Evolutionary conservation across 2,329 filamentous ascomycete genomes (phyloP), one percentile per base, ranked within the genome.

Genomic region (Colletotrichum liaoningense): DNA sequence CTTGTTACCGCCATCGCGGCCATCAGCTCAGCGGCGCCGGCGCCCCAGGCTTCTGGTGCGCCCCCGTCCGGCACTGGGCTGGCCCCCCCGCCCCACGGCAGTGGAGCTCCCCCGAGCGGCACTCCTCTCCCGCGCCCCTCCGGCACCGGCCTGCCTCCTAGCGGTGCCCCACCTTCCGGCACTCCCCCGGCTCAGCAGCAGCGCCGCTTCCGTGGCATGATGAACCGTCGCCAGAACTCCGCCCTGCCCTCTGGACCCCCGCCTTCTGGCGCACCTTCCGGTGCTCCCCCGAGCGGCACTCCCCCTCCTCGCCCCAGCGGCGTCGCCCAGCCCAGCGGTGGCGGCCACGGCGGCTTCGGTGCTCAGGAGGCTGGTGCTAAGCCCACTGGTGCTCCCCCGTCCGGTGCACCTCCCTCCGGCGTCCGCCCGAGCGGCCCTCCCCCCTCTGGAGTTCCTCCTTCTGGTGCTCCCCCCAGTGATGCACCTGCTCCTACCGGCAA

Each of bases 1-100:
- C 68, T 71, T 33, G 63, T 71, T 24, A 60, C 68, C 55, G 63
- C 68, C 55, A 71, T 71, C 54, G 68, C 62, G 68, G 68, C 68
- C 55, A 66, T 66, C 46, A 65, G 68, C 63, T 56, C 58, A 26
- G 68, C 68, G 68, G 68, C 68, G 56, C 68, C 68, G 68, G 68
- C 68, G 62, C 68, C 68, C 42, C 67, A 58, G 60, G 67, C 63
- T 46, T 60, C 67, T 49, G 62, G 62, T 46, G 55, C 62, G 56
- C 42, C 26, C 11, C 60, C 62, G 28, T 59, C 62, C 60, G 67
- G 67, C 54, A 52, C 54, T 62, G 38, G 38, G 67, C 54, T 59
- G 1, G 49, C 67, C n/a, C 67, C 55, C 28, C 67, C 35, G 7
- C 67, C 67, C 54, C 35, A 70, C 14, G 60, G 55, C 38, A 59